Evolutionary conservation across 148 eudicot genomes (phyloP).

Genomic region (Amaranthus cruentus): DNA sequence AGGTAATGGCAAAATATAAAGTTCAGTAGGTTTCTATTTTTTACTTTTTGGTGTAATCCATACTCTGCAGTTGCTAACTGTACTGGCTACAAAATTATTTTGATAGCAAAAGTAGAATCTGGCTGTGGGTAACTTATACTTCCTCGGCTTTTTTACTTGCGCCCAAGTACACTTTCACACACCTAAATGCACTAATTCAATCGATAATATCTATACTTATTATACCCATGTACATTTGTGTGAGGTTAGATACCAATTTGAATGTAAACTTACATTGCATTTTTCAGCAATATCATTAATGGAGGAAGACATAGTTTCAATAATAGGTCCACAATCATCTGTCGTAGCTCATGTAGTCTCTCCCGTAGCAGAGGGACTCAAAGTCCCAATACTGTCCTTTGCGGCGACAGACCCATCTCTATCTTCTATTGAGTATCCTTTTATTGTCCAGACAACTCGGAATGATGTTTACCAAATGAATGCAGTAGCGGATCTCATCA

Average conservation of each 20-base stretch:
- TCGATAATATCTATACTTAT: too few species aligned
- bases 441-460: conserved; percentile 41
- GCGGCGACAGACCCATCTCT: conserved; percentile 62
- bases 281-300: conserved; percentile 65
- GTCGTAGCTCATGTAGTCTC: conserved; percentile 45
- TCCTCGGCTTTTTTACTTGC: too few species aligned
- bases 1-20: too few species aligned
- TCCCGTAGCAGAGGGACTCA: conserved; percentile 51
- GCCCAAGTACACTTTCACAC: too few species aligned
- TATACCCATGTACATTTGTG: neutral
- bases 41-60: too few species aligned
- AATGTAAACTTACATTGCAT: neutral
- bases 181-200: too few species aligned
- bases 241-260: neutral
- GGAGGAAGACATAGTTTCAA: conserved; percentile 55
- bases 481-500: conserved; percentile 54
- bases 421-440: conserved; percentile 50
- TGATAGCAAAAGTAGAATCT: too few species aligned
- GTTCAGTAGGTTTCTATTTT: too few species aligned
- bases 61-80: too few species aligned
- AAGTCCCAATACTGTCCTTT: conserved; percentile 59
- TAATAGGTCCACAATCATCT: conserved; percentile 69
- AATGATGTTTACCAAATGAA: conserved; percentile 60
- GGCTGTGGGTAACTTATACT: too few species aligned
- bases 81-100: too few species aligned